Evolutionary conservation across 495 filamentous ascomycete genomes (phyloP).

Genomic region (Xylaria bambusicola): DNA sequence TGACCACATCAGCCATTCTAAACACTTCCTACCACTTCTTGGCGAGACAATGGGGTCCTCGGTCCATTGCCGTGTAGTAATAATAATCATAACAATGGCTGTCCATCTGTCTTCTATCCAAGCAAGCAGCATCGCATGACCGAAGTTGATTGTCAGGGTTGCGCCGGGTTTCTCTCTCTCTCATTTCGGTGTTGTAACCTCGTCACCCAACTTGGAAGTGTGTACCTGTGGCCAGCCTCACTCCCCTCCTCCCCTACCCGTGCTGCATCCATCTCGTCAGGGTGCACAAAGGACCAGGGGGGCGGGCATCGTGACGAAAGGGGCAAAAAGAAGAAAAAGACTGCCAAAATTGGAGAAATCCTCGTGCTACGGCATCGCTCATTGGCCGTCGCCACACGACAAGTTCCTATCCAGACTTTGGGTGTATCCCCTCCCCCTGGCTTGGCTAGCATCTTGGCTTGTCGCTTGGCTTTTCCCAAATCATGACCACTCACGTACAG

Average conservation of each 20-base stretch:
- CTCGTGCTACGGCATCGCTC: conserved; percentile 9
- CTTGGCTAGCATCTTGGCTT: conserved; percentile 17
- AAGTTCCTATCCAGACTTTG: not conserved
- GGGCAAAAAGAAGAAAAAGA: conserved; percentile 1
- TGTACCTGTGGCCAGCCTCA: no score
- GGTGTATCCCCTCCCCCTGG: conserved; percentile 7
- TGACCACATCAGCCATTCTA: conserved; percentile 32
- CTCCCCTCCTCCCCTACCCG: no score
- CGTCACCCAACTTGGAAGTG: no score
- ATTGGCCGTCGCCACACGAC: conserved; percentile 3
- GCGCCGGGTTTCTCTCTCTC: no score
- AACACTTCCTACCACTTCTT: no score
- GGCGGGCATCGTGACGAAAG: conserved; percentile 8
- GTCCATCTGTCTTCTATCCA: no score
- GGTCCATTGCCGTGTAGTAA: no score
- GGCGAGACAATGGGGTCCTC: not conserved
- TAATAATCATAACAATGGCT: no score
- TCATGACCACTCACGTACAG: not conserved
- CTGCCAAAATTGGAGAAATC: conserved; percentile 16
- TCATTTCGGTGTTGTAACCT: no score
- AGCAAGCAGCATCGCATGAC: no score
- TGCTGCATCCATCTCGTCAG: not conserved
- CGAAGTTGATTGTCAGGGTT: no score
- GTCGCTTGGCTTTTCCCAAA: not conserved
- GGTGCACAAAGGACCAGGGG: not conserved